Base-by-base conservation (phyloP, 148 eudicot genomes). In the Diospyros kaki region DNA sequence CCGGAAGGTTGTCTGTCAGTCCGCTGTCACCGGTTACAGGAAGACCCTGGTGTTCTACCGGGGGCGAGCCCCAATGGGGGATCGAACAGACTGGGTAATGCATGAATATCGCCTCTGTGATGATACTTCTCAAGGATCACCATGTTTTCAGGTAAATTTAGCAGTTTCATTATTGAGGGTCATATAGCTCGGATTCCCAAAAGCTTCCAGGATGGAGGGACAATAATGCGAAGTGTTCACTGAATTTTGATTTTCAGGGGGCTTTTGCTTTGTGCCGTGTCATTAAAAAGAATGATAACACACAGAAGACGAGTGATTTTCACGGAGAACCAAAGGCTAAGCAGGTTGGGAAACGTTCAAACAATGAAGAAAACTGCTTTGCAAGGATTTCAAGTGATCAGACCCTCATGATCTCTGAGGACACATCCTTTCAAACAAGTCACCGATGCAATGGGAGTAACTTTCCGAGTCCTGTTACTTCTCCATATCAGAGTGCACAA, bases 41-140 rank as follows among this genome's bases (percentile, higher is more conserved):
- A 93, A 93, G 81, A 93, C 97, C 71, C 88, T 93, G 68, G 97
- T 93, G 52, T 93, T 93, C 83, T 89, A 93, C 71, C 76, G 87
- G 56, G 97, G 97, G 17, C 89, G 97, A 43, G 97, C 97, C 52
- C 97, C 97, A 45, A 69, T 86, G 72, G 97, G 97, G 69, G 89
- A 83, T 76, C 83, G 97, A 66, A 88, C 97, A 9, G 92, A 90
- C 54, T 92, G 97, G 97, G 87, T 92, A 68, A 92, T 92, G 97
- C 95, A 93, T 15, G 97, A 93, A 77, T 93, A 93, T 78, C 96
- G 97, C 71, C 84, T 93, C 2, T 84, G 85, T 71, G 95, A 90
- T 77, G 93, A 89, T 50, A 75, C 68, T 81, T 73, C 84, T 68
- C 78, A 84, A 70, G 85, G 75, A 60, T 68, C 87, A 67, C 85